Evolutionary conservation across 2,329 filamentous ascomycete species (phyloP).

Genomic region (Huntiella bhutanensis): DNA sequence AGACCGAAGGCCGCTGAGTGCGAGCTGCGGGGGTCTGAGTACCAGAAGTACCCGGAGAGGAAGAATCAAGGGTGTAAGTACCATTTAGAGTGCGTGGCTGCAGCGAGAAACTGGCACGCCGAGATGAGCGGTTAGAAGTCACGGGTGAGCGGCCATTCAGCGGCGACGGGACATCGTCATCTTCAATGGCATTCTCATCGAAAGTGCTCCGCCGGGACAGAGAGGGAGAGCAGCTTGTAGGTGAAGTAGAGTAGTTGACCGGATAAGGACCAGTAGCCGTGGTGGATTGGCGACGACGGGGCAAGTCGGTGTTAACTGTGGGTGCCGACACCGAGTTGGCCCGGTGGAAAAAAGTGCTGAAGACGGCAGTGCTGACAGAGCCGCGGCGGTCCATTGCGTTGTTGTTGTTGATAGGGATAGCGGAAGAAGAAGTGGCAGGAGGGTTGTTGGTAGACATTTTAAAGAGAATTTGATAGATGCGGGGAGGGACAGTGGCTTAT

Average conservation of each 20-base stretch:
- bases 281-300: conserved; percentile 40
- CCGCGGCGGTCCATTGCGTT: conserved; percentile 28
- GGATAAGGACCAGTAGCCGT: conserved; percentile 1
- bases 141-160: conserved; percentile 4
- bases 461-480: neutral
- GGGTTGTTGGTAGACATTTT: neutral
- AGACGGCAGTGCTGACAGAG: conserved; percentile 36
- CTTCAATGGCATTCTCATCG: conserved; percentile 57
- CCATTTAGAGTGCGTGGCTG: conserved; percentile 7
- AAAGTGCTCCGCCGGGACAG: conserved; percentile 49
- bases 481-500: neutral
- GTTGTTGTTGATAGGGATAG: conserved; percentile 16
- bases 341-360: conserved; percentile 37
- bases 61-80: conserved; percentile 4
- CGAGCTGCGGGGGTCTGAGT: neutral
- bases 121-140: conserved; percentile 4
- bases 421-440: conserved; percentile 1
- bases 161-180: conserved; percentile 35
- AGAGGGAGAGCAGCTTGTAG: neutral
- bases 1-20: neutral
- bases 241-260: neutral
- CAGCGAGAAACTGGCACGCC: conserved; percentile 9
- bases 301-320: conserved; percentile 25
- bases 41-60: neutral
- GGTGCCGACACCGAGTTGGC: conserved; percentile 31